Base-by-base conservation (phyloP, 73 alveolate genomes). In the Paramecium sonneborni region DNA sequence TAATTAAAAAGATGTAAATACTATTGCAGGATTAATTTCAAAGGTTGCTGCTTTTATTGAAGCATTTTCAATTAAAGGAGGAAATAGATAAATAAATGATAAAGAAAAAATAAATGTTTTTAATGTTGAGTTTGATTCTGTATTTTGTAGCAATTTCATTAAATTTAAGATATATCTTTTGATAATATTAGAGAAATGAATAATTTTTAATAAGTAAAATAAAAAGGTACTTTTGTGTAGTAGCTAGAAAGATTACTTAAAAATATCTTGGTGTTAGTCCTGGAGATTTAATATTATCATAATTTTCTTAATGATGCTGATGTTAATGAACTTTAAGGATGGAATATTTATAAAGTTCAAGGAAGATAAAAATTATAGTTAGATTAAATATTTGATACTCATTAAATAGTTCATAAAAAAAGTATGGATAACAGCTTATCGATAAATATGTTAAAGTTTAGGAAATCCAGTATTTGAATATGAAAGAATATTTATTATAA, bases 371-470 rank as follows among this genome's bases (percentile, higher is more conserved):
- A 62, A 72, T 34, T 72, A 72, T 28, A 72, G 6, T 72, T 72
- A 72, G 62, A 9, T 3, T 6, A 35, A 3, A 72, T 72, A 14
- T 35, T 72, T 5, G 32, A 79, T 41, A 41, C 44, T 0, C 24
- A 46, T 43, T 44, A 43, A 79, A 38, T 39, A 20, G 26, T 76
- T 3, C 24, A 76, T 76, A 18, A 41, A 20, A n/a, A 37, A 76
- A 76, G 23, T 38, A 24, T 76, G 88, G 88, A 26, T 14, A 8
- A 30, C 67, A 20, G 88, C 88, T 0, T 76, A 76, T 39, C 88
- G 70, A 24, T 24, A 21, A 76, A 34, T 76, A 8, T 15, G 20
- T 21, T 21, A 57, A 57, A 11, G 12, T 2, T 9, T 70, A 21
- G 26, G 3, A 21, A 6, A 35, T 26, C 1, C 11, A 35, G 24